Evolutionary conservation across 192 early-diverging fungal genomes (phyloP), one percentile per base, ranked within the genome.

Genomic region (Coemansia aciculifera): DNA sequence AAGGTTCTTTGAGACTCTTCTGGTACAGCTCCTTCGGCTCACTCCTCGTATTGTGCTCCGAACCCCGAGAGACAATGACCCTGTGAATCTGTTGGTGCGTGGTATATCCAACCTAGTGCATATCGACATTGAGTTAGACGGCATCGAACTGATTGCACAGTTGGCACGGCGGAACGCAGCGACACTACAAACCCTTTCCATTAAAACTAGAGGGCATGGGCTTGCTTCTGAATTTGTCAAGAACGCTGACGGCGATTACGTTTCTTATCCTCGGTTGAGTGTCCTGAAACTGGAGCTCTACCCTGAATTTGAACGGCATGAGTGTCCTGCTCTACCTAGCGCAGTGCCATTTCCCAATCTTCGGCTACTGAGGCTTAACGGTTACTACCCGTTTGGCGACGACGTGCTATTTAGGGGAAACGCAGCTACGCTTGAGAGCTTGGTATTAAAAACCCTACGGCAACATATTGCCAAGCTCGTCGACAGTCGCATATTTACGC

Each of bases 301-400:
- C n/a, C 36, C 36, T 36, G 36, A 36, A 36, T 36, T 36, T 9
- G 36, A 36, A 7, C 36, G 36, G 36, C 36, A 17, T 21, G 46
- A 19, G 46, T n/a, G 46, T 8, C n/a, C 46, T 19, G 46, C 17
- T 19, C 17, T 48, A 23, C 4, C 15, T 2, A 6, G 6, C n/a
- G 46, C 46, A 48, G 46, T 48, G 46, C 46, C 46, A 48, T 48
- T 48, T 15, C 46, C 46, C 46, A 48, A 21, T 8, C 46, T 48
- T n/a, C n/a, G 46, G n/a, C 46, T 17, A 8, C 6, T 48, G 46
- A 8, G 46, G 2, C 17, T 21, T 15, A 19, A 19, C 8, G 19
- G n/a, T n/a, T 19, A n/a, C 17, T 48, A 48, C 17, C 46, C 46
- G 17, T 48, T 48, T 48, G 7, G 3, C 46, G 46, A 48, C 19